Base-by-base conservation (phyloP, 495 filamentous ascomycete species). In the Melanomma pulvis-pyrius region DNA sequence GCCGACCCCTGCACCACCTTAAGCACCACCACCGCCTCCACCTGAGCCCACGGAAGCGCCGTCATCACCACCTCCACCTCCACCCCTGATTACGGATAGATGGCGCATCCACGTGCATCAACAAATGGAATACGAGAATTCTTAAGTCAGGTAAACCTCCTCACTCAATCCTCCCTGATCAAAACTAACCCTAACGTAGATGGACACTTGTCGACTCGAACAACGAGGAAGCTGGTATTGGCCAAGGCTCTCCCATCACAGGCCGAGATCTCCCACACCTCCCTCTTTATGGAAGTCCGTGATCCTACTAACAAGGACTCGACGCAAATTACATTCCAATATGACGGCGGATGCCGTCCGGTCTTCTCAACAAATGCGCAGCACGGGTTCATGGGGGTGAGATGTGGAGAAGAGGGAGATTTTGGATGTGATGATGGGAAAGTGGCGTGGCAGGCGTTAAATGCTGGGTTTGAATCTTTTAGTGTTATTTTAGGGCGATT, bases 121-220 rank as follows among this genome's bases (percentile, higher is more conserved):
- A 15, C 52, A 36, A 2, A 55, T 55, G 52, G 26, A 55, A 15
- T 28, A 36, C n/a, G 52, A 30, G 9, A 32, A 32, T n/a, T 55
- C 52, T 7, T 5, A 55, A 36, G 4, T 55, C 4, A 7, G 7
- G 52, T 55, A 55, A 50, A 19, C 21, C 9, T 5, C 2, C 19
- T 32, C 29, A 30, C 21, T 36, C 15, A 4, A n/a, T 36, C 8
- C n/a, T 26, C 52, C 25, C 21, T 21, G 2, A 30, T 2, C 13
- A 1, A 8, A 30, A 55, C 52, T 55, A n/a, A 55, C 22, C 3
- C 1, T n/a, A 1, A 21, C 1, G 11, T 32, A 36, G 52, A 30
- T 55, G 52, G 52, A 55, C 25, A 55, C 52, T 55, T 6, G 25
- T 36, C 22, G 26, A 55, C 19, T 55, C 52, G 13, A 44, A 44